Evolutionary conservation across 139 green algal genomes (phyloP).

Genomic region (Desmodesmus armatus): DNA sequence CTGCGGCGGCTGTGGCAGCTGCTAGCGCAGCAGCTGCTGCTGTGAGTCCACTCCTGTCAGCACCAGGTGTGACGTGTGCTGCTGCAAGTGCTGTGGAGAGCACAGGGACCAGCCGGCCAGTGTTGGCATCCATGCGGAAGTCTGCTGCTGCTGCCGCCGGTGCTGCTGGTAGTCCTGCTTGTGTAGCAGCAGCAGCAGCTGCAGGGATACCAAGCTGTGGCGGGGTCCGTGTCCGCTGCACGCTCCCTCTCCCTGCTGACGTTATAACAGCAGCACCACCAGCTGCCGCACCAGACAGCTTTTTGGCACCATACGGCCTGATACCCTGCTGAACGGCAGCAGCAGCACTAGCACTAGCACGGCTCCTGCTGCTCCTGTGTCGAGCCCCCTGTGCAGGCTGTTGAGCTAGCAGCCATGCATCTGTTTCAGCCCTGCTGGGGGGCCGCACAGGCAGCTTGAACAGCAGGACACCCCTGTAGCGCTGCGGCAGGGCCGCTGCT

Average conservation of each 20-base stretch:
- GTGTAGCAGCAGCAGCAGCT: constrained; percentile 16
- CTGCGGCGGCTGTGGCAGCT: background rate
- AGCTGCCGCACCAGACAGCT: no score
- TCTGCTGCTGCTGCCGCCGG: background rate
- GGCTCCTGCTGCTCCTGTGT: background rate
- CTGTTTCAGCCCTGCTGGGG: constrained; percentile 44
- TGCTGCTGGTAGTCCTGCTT: constrained; percentile 26
- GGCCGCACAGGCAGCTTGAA: constrained; percentile 47
- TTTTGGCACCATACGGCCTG: no score
- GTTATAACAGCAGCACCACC: no score
- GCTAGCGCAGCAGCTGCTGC: background rate
- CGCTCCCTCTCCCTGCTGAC: no score
- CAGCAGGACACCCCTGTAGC: constrained; percentile 29
- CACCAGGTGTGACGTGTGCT: no score
- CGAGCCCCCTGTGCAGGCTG: background rate
- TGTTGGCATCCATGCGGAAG: constrained; percentile 84
- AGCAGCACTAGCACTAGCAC: no score
- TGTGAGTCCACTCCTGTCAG: no score
- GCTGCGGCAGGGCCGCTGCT: constrained; percentile 20
- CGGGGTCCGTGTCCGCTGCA: no score
- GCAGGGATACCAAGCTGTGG: no score
- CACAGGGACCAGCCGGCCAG: constrained; percentile 69
- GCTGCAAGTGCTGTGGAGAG: no score
- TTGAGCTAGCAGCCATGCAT: constrained; percentile 61
- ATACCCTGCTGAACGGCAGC: no score